These are phyloP conservation scores for Vigna reflexopilosa DNA, from an alignment of 306 rosid genomes.

Conservation along the genomic window DNA sequence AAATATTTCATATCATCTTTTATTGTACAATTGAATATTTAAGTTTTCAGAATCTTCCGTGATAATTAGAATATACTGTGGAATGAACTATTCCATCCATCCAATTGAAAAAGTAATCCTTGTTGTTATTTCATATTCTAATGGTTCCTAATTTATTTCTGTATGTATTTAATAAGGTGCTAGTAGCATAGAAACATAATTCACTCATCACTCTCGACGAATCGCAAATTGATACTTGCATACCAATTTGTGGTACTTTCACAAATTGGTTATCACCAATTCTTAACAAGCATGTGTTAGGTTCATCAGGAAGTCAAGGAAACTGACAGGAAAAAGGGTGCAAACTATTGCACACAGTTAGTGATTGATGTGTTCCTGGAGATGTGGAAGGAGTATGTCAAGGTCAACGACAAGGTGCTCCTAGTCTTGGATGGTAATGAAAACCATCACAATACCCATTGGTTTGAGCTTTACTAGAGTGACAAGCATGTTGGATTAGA, in stretches of 20 bases:
- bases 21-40: background rate
- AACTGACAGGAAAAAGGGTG: slow-evolving; percentile 70
- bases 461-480: slow-evolving; percentile 79
- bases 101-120: background rate
- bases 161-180: background rate
- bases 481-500: slow-evolving; percentile 85
- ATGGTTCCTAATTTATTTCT: slow-evolving; percentile 19
- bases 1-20: background rate
- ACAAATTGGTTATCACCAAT: background rate
- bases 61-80: background rate
- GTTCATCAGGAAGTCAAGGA: slow-evolving; percentile 75
- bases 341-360: slow-evolving; percentile 83
- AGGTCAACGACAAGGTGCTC: slow-evolving; percentile 68
- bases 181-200: background rate
- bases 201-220: background rate
- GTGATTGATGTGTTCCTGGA: slow-evolving; percentile 88
- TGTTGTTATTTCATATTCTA: background rate
- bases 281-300: slow-evolving; percentile 37
- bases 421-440: slow-evolving; percentile 80
- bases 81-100: background rate
- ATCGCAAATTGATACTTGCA: background rate
- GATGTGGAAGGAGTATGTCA: slow-evolving; percentile 85
- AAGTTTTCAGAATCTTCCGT: background rate
- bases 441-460: slow-evolving; percentile 68
- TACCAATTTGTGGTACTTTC: background rate